A percentile compares a stretch with the other conserved stretches of the same genome.
These are phyloP conservation scores for Hypoxylon lenormandii DNA, from an alignment of 495 filamentous ascomycete species.

Conservation along the genomic window DNA sequence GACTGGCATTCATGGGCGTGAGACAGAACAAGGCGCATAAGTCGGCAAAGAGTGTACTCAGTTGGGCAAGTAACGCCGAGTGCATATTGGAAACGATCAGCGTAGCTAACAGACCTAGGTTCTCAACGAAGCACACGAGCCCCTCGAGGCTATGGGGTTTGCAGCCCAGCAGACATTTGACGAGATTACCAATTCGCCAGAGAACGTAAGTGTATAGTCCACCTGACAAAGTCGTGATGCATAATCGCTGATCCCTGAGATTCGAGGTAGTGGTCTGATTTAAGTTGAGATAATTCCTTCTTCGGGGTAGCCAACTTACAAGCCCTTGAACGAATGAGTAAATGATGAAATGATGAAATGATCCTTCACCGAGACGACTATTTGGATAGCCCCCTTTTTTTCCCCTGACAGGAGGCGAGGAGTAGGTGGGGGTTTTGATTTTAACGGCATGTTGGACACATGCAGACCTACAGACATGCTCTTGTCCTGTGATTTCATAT, in stretches of 20 bases:
- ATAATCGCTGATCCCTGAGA: constrained; percentile 28
- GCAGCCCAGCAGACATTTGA: constrained; percentile 80
- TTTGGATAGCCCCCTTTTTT: constrained; percentile 18
- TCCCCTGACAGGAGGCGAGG: constrained; percentile 1
- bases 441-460: constrained; percentile 21
- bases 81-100: neutral
- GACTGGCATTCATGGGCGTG: constrained; percentile 82
- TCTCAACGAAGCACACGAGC: constrained; percentile 76
- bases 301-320: constrained; percentile 3
- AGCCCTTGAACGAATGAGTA: constrained; percentile 15
- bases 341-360: constrained; percentile 20
- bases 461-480: too few relatives aligned
- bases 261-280: constrained; percentile 54
- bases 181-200: constrained; percentile 80
- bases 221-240: constrained; percentile 16
- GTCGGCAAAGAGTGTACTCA: constrained; percentile 74
- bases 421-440: constrained; percentile 21
- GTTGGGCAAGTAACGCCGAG: constrained; percentile 70
- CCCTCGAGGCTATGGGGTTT: constrained; percentile 80
- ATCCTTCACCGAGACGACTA: constrained; percentile 30
- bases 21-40: constrained; percentile 83
- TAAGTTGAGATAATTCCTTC: constrained; percentile 42
- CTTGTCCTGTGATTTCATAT: constrained; percentile 38
- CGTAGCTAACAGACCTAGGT: constrained; percentile 63
- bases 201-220: constrained; percentile 60